phyloP scores from a whole-genome alignment of 345 rosid genomes.

The Eucalyptus erythrocorys region DNA sequence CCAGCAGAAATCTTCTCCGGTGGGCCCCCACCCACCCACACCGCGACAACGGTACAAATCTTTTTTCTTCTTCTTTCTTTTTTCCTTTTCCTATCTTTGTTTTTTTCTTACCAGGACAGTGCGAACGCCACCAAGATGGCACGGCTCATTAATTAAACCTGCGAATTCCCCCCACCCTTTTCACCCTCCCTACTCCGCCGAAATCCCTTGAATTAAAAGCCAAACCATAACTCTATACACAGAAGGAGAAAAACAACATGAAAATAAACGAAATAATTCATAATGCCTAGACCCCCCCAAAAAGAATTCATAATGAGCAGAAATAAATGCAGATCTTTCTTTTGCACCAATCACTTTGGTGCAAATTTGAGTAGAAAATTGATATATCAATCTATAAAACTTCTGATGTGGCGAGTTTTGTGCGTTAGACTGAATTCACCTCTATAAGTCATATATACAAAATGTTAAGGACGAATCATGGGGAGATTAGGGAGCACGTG shows the following conservation, averaged over 20 bases:
- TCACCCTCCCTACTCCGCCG: neutral
- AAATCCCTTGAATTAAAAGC: neutral
- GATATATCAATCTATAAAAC: neutral
- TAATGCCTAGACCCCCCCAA: neutral
- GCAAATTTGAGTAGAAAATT: neutral
- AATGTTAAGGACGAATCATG: neutral
- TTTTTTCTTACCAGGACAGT: neutral
- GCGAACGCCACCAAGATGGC: neutral
- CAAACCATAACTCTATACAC: neutral
- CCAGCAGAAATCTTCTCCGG: neutral
- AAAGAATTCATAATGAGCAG: fast-evolving
- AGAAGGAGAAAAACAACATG: neutral
- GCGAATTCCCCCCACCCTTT: neutral
- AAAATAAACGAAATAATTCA: neutral
- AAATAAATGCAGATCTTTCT: neutral
- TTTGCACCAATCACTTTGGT: neutral
- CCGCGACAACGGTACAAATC: neutral
- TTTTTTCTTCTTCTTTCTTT: neutral
- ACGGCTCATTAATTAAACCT: neutral
- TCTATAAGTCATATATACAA: fast-evolving
- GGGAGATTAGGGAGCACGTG: neutral
- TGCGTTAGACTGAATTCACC: fast-evolving
- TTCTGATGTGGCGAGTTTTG: fast-evolving
- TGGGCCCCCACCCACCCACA: neutral
- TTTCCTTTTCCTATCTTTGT: neutral